Base-by-base conservation (phyloP, 2,329 filamentous ascomycete genomes). In the Pseudonectria buxi region DNA sequence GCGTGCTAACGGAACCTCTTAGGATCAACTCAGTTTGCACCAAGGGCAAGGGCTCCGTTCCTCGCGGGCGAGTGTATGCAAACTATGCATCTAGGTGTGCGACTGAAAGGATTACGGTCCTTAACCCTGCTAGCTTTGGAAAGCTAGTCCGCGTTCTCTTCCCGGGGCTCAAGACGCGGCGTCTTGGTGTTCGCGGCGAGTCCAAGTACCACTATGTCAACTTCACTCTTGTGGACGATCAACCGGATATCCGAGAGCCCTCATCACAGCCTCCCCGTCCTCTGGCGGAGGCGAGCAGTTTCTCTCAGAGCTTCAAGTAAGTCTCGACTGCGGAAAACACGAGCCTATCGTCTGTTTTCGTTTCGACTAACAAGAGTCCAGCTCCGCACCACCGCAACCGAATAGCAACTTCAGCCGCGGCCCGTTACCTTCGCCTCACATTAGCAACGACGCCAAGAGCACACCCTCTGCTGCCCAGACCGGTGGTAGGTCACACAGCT, bases 121-220 rank as follows among this genome's bases (percentile, higher is more conserved):
- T 98, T 38, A 98, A 98, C 55, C 92, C 92, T 28, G 92, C 92
- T 9, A 96, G 90, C 18, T 98, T 98, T 62, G 92, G 92, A 37
- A 98, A 98, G 62, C 76, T 98, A 28, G 92, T 98, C 24, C 81
- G 92, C 24, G 90, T 98, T 26, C 83, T 98, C 33, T 98, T 96
- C 51, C 90, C 92, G 0, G 90, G 89, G 28, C 81, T 98, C 14
- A 90, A 94, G 63, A 98, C 92, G 24, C 76, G 92, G 40, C 78
- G 92, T 45, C 71, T 98, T 10, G 92, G 92, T 44, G 89, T 96
- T 30, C 80, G 92, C 35, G 92, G 92, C 45, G 90, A 96, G 65
- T 98, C 92, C 11, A 98, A 98, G 59, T 98, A 98, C 59, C 92
- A 98, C 62, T 98, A 98, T 54, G 78, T 82, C 30, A 80, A 81